Conservation (phyloP, 2,329 filamentous ascomycete genomes). For the Stachybotrys echinatus region DNA sequence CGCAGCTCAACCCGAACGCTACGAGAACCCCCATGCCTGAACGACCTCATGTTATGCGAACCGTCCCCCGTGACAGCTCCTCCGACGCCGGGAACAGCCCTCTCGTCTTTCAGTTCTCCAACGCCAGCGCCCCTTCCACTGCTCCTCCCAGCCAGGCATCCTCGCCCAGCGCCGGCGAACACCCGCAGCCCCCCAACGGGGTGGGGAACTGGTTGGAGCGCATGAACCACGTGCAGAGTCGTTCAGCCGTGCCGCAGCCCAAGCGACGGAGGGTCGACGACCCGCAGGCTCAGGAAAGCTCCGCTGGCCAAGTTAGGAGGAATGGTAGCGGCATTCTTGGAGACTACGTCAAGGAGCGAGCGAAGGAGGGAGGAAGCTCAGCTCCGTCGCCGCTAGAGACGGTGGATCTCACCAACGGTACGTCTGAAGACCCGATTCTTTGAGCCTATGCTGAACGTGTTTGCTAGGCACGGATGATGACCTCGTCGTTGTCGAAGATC, state of each 20-base stretch:
- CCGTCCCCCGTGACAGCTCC: constrained; percentile 13
- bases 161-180: constrained; percentile 22
- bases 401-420: constrained; percentile 55
- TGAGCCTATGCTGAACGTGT: constrained; percentile 9
- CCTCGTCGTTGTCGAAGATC: constrained; percentile 50
- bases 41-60: constrained; percentile 14
- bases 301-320: constrained; percentile 19
- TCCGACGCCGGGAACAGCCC: constrained; percentile 20
- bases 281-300: constrained; percentile 34
- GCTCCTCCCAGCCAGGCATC: constrained; percentile 25
- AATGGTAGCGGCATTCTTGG: constrained; percentile 54
- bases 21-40: constrained; percentile 17
- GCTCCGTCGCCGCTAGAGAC: constrained; percentile 30
- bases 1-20: constrained; percentile 20
- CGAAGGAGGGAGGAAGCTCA: constrained; percentile 33
- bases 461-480: constrained; percentile 48
- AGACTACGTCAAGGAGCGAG: constrained; percentile 60
- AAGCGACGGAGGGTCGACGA: constrained; percentile 61
- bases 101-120: constrained; percentile 39
- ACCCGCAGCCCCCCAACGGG: constrained; percentile 26
- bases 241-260: constrained; percentile 49
- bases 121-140: constrained; percentile 25
- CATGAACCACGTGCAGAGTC: constrained; percentile 68
- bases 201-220: constrained; percentile 65
- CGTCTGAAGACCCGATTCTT: constrained; percentile 9